Base-by-base conservation (phyloP, 805 yeast species). In the Hermanozyma aechmeae region DNA sequence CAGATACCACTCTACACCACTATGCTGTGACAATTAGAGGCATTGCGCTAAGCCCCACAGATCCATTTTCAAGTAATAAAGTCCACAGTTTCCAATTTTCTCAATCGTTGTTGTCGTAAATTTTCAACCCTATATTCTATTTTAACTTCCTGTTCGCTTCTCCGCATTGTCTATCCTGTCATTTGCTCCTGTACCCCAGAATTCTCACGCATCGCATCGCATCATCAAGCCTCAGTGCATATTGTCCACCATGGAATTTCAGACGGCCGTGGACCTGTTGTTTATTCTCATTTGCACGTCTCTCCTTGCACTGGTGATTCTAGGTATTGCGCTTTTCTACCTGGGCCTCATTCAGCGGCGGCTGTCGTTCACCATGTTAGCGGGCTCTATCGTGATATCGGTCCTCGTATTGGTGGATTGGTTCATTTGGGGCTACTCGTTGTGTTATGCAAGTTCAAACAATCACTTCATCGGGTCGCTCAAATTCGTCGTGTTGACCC, bases 381-480 rank as follows among this genome's bases (percentile, higher is more conserved):
- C 64, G 2, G 31, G 58, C 9, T 65, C 68, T 5, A 13, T 51
- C 6, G 26, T 59, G 11, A 28, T 61, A 12, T 25, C 40, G 2
- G 61, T 65, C 1, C 32, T 58, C 1, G 38, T 60, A 4, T 39
- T 58, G 20, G 30, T 62, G 13, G 69, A 62, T 35, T 62, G 68
- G 68, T 62, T 46, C 39, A 58, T 62, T 6, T 60, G 66, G 67
- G 56, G 69, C 5, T 62, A 62, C 32, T 60, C 68, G 1, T 45
- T 62, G 10, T 55, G 64, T 30, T 62, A 61, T 34, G 43, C 61
- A 2, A 37, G 51, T n/a, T 34, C 66, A 1, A 24, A 42, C 7
- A 61, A 60, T 33, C 31, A 34, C 18, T 62, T 50, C 32, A 60
- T 62, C 26, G 65, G 65, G 5, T 37, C 47, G 23, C 38, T 58